Percentiles rank a stretch among this genome's conserved stretches.
Evolutionary conservation across 305 asterid species (phyloP).

Genomic region (Fraxinus ornus): DNA sequence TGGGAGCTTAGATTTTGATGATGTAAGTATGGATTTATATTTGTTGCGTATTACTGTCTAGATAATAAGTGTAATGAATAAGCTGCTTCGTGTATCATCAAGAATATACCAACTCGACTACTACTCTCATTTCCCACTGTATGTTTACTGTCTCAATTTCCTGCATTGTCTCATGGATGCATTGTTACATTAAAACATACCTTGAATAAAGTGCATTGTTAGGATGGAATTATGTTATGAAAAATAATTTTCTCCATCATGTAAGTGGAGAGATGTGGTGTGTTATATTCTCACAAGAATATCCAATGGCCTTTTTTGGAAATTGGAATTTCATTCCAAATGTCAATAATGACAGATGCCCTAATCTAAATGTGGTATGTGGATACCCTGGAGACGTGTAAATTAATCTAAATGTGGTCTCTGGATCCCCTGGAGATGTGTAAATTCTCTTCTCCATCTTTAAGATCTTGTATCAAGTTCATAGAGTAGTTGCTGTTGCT

Average conservation of each 20-base stretch:
- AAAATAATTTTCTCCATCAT: background rate
- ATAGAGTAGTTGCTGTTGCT: background rate
- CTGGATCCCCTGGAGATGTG: no score
- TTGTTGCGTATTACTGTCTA: conserved; percentile 12
- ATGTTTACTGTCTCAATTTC: background rate
- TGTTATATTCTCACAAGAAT: background rate
- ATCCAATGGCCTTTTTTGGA: background rate
- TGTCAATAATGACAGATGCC: background rate
- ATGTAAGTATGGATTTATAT: conserved; percentile 56
- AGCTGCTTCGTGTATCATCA: background rate
- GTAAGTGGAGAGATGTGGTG: background rate
- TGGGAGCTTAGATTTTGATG: conserved; percentile 80
- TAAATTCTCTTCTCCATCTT: background rate
- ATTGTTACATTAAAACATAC: background rate
- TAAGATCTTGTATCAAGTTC: background rate
- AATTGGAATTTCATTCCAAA: background rate
- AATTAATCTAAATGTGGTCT: background rate
- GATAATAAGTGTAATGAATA: background rate
- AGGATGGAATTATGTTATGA: background rate
- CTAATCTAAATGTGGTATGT: background rate
- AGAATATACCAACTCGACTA: conserved; percentile 3
- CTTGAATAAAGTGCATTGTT: background rate
- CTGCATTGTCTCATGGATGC: background rate
- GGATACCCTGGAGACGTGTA: background rate
- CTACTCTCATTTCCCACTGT: background rate